Percentiles rank a stretch among this genome's conserved stretches.
phyloP scores from a whole-genome alignment of 805 yeast genomes.

The Clavispora vitiphila region DNA sequence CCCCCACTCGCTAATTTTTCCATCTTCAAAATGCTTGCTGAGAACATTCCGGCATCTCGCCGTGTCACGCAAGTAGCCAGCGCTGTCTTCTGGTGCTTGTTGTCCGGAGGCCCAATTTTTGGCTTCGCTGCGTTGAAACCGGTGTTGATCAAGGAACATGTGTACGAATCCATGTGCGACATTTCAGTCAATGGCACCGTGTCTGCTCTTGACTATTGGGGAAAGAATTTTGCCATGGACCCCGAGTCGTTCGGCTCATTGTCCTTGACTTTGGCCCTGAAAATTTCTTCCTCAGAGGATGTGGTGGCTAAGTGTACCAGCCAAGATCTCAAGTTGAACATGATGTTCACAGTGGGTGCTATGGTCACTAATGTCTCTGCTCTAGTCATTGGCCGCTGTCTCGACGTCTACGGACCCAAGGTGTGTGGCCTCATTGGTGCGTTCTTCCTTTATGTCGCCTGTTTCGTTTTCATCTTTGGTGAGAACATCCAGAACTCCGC shows the following conservation, averaged over 20 bases:
- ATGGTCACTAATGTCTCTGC: conserved; percentile 53
- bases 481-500: conserved; percentile 15
- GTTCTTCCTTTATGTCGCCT: conserved; percentile 40
- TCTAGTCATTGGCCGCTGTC: conserved; percentile 43
- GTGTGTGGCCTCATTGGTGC: conserved; percentile 53
- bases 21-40: conserved; percentile 7
- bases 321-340: conserved; percentile 51
- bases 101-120: conserved; percentile 55
- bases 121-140: conserved; percentile 61
- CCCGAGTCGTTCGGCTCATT: conserved; percentile 9
- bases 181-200: conserved; percentile 11
- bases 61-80: conserved; percentile 37
- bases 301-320: conserved; percentile 41
- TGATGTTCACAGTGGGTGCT: conserved; percentile 58
- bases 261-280: conserved; percentile 3
- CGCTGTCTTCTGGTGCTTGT: conserved; percentile 51
- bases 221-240: conserved; percentile 7
- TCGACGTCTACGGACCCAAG: conserved; percentile 49
- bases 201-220: conserved; percentile 6
- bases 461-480: conserved; percentile 42
- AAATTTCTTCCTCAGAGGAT: conserved; percentile 10
- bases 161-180: conserved; percentile 41
- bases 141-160: conserved; percentile 42
- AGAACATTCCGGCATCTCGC: conserved; percentile 9
- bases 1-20: background rate